Base-by-base conservation (phyloP, 441 rosid genomes). In the Gossypium gossypioides region DNA sequence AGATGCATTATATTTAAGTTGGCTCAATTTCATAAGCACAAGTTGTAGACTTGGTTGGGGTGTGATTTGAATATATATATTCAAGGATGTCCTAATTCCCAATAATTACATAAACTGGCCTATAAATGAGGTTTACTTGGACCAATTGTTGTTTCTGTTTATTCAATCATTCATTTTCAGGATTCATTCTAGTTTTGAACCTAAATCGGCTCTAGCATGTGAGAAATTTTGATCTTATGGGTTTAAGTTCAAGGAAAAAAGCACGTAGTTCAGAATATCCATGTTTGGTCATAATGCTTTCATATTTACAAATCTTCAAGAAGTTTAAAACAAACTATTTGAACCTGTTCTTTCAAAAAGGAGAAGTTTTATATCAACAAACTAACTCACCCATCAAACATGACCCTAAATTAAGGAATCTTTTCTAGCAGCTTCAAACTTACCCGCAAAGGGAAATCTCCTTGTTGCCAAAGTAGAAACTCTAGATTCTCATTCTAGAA, bases 121-220 rank as follows among this genome's bases (percentile, higher is more conserved):
- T 50, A 27, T 9, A 68, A 68, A 68, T 50, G 19, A 51, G 60
- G 18, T 68, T 68, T 44, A 51, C 60, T 68, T 29, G 72, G 48
- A 68, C 60, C 0, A 10, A 51, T 51, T 55, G 12, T 68, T 16
- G 16, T 51, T 68, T 51, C 22, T 68, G 6, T 50, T 27, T 50
- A 51, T 68, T 68, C 9, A 51, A 27, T 51, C 46, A 16, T 27
- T 51, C 16, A 52, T 9, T 16, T 68, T 68, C 16, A 52, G 60
- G 48, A 29, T 51, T 68, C 44, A 27, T 68, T 68, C 60, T 51
- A 29, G 18, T 52, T 48, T 50, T 51, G 46, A 18, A 68, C 29
- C 46, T 27, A 68, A 51, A 48, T 67, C 2, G 13, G 8, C 57
- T 13, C 70, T 50, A 66, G 13, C 51, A 18, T 7, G 13, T 7